These are phyloP conservation scores for Fagus sylvatica DNA, from an alignment of 306 rosid species.

Conservation along the genomic window DNA sequence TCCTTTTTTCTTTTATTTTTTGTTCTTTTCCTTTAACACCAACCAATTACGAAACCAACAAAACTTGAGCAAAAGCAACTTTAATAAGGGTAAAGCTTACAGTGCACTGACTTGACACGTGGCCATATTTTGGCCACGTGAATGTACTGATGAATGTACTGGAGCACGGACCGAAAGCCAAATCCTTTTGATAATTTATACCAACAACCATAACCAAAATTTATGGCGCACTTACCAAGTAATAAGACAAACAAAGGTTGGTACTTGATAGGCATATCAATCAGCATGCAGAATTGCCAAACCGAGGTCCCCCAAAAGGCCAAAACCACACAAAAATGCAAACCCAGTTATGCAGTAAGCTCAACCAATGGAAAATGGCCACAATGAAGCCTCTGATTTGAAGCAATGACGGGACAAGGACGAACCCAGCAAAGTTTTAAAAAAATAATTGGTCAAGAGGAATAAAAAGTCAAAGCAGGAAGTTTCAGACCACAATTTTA, in stretches of 20 bases:
- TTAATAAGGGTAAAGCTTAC: too few species aligned
- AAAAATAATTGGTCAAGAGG: neutral
- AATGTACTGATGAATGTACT: too few species aligned
- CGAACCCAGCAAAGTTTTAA: neutral
- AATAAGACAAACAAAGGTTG: neutral
- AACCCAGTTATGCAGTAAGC: constrained; percentile 16
- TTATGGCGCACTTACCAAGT: neutral
- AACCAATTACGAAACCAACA: neutral
- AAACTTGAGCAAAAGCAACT: neutral
- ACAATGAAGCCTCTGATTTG: neutral
- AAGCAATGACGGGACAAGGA: neutral
- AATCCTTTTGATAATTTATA: too few species aligned
- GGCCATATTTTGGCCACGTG: too few species aligned
- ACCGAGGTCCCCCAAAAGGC: neutral
- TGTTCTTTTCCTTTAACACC: neutral
- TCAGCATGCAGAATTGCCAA: neutral
- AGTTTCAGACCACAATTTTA: neutral
- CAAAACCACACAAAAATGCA: constrained; percentile 8
- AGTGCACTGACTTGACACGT: too few species aligned
- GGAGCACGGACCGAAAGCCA: too few species aligned
- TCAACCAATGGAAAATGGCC: neutral
- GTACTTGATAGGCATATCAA: neutral
- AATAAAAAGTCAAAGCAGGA: neutral
- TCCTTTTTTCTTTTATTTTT: neutral
- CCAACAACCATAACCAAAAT: neutral